Base-by-base conservation (phyloP, 371 early-diverging fungal genomes). In the Mortierella sp. region DNA sequence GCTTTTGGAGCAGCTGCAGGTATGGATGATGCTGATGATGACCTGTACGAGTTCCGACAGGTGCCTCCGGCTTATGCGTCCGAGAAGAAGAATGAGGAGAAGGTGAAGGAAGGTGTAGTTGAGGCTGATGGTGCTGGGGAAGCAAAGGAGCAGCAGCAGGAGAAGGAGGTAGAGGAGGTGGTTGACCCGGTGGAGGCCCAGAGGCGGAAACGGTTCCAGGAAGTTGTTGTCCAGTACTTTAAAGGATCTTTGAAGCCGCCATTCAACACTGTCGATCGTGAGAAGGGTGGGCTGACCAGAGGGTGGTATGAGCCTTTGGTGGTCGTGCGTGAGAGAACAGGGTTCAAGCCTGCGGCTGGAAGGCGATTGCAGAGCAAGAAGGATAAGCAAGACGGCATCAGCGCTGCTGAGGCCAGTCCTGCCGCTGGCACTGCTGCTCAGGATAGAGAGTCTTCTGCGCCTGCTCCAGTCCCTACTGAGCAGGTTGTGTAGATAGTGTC, bases 201-300 rank as follows among this genome's bases (percentile, higher is more conserved):
- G 58, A 67, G 84, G 11, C 69, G 84, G 58, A 83, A 79, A 31
- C 71, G 84, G 34, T 83, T 83, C 70, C 80, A 78, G 53, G 83
- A 82, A n/a, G 77, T 79, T 34, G 86, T 83, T 13, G 80, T 79
- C 2, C 77, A 79, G 19, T 74, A 73, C 22, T 84, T 79, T 61
- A 79, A 75, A 19, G 82, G 85, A 45, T 71, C 74, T 2, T 72
- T 89, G 19, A 88, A 89, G 72, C 91, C 91, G 1, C 91, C 91
- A 52, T 91, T 91, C 76, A 91, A 91, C 79, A 79, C 84, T 47
- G 73, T 48, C 22, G 84, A 83, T 55, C 75, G 84, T 8, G 79
- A 78, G 44, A 83, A 83, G 37, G 84, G 84, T 41, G 84, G 84
- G 2, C 26, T 83, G 71, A 78, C 79, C 8, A 68, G 84, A 29